Evolutionary conservation across 768 basidiomycete genomes (phyloP).

Genomic region (Suillus clintonianus): DNA sequence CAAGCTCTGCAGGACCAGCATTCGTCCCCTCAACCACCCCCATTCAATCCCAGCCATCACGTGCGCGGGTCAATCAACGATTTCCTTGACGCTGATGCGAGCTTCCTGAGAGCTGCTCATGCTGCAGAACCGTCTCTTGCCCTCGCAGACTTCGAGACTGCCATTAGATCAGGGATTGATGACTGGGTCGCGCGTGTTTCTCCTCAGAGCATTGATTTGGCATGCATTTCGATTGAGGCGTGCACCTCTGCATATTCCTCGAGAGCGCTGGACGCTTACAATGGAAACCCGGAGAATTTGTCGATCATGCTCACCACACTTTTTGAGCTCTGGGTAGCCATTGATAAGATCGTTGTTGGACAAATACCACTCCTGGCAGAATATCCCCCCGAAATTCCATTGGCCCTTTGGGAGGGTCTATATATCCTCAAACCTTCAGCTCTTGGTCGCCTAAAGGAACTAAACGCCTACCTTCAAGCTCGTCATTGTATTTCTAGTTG

Average conservation of each 20-base stretch:
- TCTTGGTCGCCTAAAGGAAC: constrained; percentile 27
- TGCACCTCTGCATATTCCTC: constrained; percentile 30
- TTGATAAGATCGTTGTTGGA: constrained; percentile 27
- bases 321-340: constrained; percentile 33
- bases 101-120: too few relatives aligned
- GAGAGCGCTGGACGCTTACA: constrained; percentile 28
- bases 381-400: constrained; percentile 37
- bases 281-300: too few relatives aligned
- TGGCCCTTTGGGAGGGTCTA: constrained; percentile 25
- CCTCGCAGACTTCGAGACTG: constrained; percentile 28
- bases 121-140: too few relatives aligned
- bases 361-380: constrained; percentile 30
- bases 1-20: constrained; percentile 11
- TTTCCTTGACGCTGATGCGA: too few relatives aligned
- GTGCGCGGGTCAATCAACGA: constrained; percentile 1
- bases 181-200: constrained; percentile 31
- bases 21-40: not conserved
- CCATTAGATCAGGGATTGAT: constrained; percentile 33
- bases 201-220: constrained; percentile 1
- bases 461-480: constrained; percentile 33
- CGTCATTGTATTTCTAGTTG: constrained; percentile 26
- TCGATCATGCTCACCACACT: too few relatives aligned
- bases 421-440: constrained; percentile 28
- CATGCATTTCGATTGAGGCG: constrained; percentile 20
- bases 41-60: constrained; percentile 8